A percentile compares a stretch with the other conserved stretches of the same genome.
These are phyloP conservation scores for Trichoderma polysporum DNA, from an alignment of 2,329 filamentous ascomycete genomes.

Conservation along the genomic window DNA sequence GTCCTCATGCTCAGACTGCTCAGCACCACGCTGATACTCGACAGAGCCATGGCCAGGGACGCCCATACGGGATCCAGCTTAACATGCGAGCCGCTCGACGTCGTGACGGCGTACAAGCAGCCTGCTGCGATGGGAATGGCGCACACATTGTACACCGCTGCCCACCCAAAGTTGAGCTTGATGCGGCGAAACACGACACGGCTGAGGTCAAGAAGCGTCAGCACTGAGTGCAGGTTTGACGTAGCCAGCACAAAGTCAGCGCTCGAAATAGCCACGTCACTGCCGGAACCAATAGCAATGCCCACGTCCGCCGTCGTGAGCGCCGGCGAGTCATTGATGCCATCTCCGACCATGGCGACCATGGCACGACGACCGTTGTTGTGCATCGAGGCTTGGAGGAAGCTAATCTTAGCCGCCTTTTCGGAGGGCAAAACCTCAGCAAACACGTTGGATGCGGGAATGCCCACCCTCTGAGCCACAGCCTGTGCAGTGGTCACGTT, in stretches of 20 bases:
- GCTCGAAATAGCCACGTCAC: constrained; percentile 78
- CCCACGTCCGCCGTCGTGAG: constrained; percentile 78
- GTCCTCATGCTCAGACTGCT: constrained; percentile 74
- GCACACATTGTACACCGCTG: constrained; percentile 75
- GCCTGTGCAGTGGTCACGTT: constrained; percentile 81
- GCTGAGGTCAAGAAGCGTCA: constrained; percentile 72
- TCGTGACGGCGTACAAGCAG: constrained; percentile 62
- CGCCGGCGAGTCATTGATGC: constrained; percentile 85
- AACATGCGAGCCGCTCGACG: constrained; percentile 53
- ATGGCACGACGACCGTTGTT: constrained; percentile 43
- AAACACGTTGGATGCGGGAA: constrained; percentile 71
- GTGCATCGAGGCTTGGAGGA: constrained; percentile 56
- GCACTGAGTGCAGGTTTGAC: constrained; percentile 66
- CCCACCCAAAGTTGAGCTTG: constrained; percentile 84
- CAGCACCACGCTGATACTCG: constrained; percentile 82
- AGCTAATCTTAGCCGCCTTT: constrained; percentile 71
- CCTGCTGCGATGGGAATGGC: constrained; percentile 81
- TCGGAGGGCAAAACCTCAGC: constrained; percentile 83
- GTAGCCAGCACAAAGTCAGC: constrained; percentile 81
- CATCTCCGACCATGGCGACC: constrained; percentile 85
- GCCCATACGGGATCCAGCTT: constrained; percentile 81
- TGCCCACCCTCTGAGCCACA: constrained; percentile 74
- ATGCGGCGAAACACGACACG: constrained; percentile 73
- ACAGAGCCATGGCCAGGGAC: constrained; percentile 86
- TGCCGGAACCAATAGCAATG: constrained; percentile 80